phyloP scores from a whole-genome alignment of 2,329 filamentous ascomycete species.

The Camillea tinctor region DNA sequence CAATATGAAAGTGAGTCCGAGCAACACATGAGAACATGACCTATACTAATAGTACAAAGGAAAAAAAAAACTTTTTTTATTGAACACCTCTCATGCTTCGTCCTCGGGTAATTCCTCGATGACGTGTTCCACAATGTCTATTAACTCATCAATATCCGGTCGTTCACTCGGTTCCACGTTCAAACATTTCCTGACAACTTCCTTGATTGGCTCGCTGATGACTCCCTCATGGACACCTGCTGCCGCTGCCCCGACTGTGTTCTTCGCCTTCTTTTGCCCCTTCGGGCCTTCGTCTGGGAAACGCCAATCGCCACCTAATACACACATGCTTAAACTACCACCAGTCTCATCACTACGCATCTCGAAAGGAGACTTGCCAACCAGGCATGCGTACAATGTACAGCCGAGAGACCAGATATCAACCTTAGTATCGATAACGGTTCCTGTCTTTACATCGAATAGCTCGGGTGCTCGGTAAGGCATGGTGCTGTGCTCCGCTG shows the following conservation, averaged over 20 bases:
- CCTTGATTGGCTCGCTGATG: slow-evolving; percentile 80
- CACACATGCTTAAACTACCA: slow-evolving; percentile 87
- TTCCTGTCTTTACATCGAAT: slow-evolving; percentile 94
- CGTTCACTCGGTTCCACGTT: slow-evolving; percentile 83
- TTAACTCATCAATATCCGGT: slow-evolving; percentile 49
- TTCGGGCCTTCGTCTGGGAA: slow-evolving; percentile 84
- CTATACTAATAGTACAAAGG: slow-evolving; percentile 16
- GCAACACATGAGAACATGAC: slow-evolving; percentile 14
- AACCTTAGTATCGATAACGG: slow-evolving; percentile 89
- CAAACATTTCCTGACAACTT: slow-evolving; percentile 84
- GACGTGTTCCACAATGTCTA: slow-evolving; percentile 33
- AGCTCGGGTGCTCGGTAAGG: slow-evolving; percentile 96
- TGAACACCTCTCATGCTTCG: slow-evolving; percentile 18
- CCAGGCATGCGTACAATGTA: slow-evolving; percentile 94
- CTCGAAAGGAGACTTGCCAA: slow-evolving; percentile 96
- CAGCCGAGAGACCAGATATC: slow-evolving; percentile 98
- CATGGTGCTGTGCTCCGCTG: slow-evolving; percentile 97
- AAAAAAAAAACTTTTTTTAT: slow-evolving; percentile 1
- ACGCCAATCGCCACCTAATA: slow-evolving; percentile 90
- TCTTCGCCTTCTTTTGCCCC: slow-evolving; percentile 47
- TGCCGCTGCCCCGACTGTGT: slow-evolving; percentile 33
- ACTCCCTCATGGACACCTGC: slow-evolving; percentile 43
- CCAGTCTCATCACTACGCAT: slow-evolving; percentile 94
- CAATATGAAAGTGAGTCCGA: not conserved
- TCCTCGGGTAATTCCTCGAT: slow-evolving; percentile 33